Conservation (phyloP, 441 rosid species). For the Lepidium campestre region DNA sequence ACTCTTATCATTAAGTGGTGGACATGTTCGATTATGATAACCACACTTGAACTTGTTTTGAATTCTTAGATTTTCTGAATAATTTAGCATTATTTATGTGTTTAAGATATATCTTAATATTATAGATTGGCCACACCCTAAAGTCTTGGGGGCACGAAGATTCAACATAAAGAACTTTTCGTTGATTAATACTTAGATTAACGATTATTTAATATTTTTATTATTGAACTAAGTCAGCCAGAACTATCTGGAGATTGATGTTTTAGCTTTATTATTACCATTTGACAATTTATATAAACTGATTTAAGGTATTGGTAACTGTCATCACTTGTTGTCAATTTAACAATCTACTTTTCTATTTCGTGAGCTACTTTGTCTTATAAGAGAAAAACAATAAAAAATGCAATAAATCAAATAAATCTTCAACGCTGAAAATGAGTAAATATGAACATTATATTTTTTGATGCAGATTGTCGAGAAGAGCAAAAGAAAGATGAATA, state of each 20-base stretch:
- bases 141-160: conserved; percentile 9
- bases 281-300: conserved; percentile 1
- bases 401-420: background rate
- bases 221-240: conserved; percentile 16
- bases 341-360: background rate
- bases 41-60: conserved; percentile 19
- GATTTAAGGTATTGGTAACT: no score
- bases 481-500: background rate
- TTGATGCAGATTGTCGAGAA: background rate
- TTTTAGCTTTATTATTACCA: conserved; percentile 9
- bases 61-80: conserved; percentile 21
- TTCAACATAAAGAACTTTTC: conserved; percentile 9
- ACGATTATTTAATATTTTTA: background rate
- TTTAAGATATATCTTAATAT: conserved; percentile 9
- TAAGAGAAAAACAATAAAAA: background rate
- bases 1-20: conserved; percentile 30
- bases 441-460: background rate
- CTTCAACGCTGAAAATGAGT: background rate
- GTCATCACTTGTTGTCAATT: no score
- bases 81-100: conserved; percentile 6
- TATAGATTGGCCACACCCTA: conserved; percentile 9
- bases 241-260: conserved; percentile 4
- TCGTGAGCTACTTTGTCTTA: no score
- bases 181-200: background rate
- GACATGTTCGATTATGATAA: conserved; percentile 33